Evolutionary conservation across 169 alveolate species (phyloP).

Genomic region (Cryptosporidium parvum): DNA sequence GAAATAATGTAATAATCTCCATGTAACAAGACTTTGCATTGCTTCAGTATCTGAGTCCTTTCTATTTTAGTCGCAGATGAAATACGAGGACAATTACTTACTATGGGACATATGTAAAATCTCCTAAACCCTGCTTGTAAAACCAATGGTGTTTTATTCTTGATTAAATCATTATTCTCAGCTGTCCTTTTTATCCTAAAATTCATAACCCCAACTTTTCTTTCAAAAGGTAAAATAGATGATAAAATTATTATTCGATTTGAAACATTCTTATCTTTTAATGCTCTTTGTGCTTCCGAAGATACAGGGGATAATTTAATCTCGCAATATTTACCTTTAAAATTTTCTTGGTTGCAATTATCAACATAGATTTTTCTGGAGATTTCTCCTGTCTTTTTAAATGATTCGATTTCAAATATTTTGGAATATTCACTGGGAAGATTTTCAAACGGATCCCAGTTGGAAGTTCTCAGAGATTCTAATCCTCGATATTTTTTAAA

Average conservation of each 20-base stretch:
- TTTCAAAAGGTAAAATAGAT: slow-evolving; percentile 88
- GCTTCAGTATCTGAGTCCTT: slow-evolving; percentile 81
- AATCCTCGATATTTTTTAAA: slow-evolving; percentile 87
- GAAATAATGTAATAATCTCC: slow-evolving; percentile 80
- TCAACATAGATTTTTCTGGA: slow-evolving; percentile 50
- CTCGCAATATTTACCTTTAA: slow-evolving; percentile 26
- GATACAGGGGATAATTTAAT: slow-evolving; percentile 23
- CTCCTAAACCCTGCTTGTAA: slow-evolving; percentile 90
- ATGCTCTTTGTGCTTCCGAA: slow-evolving; percentile 9
- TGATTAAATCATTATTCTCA: slow-evolving; percentile 81
- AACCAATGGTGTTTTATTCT: slow-evolving; percentile 82
- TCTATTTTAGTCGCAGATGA: slow-evolving; percentile 78
- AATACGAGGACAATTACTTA: slow-evolving; percentile 76
- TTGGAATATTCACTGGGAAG: slow-evolving; percentile 87
- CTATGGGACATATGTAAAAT: slow-evolving; percentile 81
- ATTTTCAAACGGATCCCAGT: slow-evolving; percentile 89
- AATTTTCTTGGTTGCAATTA: slow-evolving; percentile 20
- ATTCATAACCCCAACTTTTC: slow-evolving; percentile 88
- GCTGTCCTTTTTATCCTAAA: slow-evolving; percentile 82
- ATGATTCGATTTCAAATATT: slow-evolving; percentile 85
- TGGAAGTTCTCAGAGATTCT: slow-evolving; percentile 85
- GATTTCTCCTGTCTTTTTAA: slow-evolving; percentile 76
- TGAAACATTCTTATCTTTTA: slow-evolving; percentile 45
- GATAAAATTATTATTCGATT: slow-evolving; percentile 82
- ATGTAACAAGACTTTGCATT: slow-evolving; percentile 79